Base-by-base conservation (phyloP, 2,329 filamentous ascomycete genomes). In the Ilyonectria destructans region DNA sequence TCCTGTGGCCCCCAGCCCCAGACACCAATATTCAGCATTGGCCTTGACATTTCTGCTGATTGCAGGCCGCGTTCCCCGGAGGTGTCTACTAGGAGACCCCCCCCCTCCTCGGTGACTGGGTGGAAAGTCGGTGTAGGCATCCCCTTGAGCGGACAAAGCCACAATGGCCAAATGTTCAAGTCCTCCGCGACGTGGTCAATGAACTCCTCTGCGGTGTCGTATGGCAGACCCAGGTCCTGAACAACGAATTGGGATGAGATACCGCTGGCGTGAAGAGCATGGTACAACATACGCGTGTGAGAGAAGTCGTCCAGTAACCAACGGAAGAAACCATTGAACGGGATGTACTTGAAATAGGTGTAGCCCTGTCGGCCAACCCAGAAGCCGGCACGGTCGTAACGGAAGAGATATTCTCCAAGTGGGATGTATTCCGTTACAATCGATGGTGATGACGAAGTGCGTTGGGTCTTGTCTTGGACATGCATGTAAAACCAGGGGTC, bases 401-500 rank as follows among this genome's bases (percentile, higher is more conserved):
- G 84, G 74, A 90, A 90, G 6, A 90, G 80, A 71, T 90, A 90
- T 54, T 88, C 85, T 6, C 80, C 77, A 0, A 79, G 59, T 0
- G 75, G 77, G 2, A 78, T 61, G 10, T 76, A 74, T 9, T 78
- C 74, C 0, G 60, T 68, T 7, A 71, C 13, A 1, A 33, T 51
- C n/a, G n/a, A n/a, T 3, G 43, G 69, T 0, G 35, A 65, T 0
- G 52, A 10, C 9, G 23, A 9, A 0, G 66, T 43, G 1, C 19
- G 0, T 0, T 58, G 31, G 0, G 75, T 75, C n/a, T 52, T 68
- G 0, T 83, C 78, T 62, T 88, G 78, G 1, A 86, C 89, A 68
- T 92, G 89, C 3, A 92, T 81, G 68, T 91, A 92, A 74, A 90
- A 91, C 90, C 90, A 92, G 0, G 89, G 87, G 73, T 92, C 90